These are phyloP conservation scores for button mushroom (Agaricus bisporus) DNA, from an alignment of 768 basidiomycete species.

Conservation along the genomic window DNA sequence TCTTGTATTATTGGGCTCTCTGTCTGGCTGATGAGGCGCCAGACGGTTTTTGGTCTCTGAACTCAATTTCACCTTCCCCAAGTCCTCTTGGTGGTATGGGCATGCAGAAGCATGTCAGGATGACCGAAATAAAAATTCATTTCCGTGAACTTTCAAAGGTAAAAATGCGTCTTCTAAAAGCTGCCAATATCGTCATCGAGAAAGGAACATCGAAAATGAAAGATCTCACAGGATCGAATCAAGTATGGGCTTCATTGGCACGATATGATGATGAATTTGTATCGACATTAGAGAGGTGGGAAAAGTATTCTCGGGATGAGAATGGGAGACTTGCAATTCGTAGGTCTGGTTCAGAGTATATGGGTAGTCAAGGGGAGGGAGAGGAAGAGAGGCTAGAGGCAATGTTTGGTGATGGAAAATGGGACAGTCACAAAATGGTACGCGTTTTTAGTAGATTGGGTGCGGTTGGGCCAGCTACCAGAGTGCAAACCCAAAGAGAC, in stretches of 20 bases:
- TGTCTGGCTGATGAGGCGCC: conserved; percentile 54
- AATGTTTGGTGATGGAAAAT: conserved; percentile 47
- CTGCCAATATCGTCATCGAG: conserved; percentile 44
- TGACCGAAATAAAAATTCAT: conserved; percentile 53
- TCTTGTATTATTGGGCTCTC: conserved; percentile 73
- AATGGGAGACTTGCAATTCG: conserved; percentile 27
- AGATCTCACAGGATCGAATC: conserved; percentile 23
- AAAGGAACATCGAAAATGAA: conserved; percentile 15
- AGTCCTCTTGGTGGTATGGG: not conserved
- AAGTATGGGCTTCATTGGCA: conserved; percentile 71
- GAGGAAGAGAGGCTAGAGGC: conserved; percentile 28
- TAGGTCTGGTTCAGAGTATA: conserved; percentile 22
- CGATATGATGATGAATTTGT: conserved; percentile 74
- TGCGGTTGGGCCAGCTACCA: conserved; percentile 22
- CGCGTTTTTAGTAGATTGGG: conserved; percentile 64
- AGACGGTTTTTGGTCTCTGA: conserved; percentile 37
- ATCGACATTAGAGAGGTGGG: conserved; percentile 55
- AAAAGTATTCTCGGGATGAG: conserved; percentile 43
- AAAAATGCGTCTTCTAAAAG: conserved; percentile 47
- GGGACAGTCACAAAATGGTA: conserved; percentile 80
- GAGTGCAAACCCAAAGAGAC: conserved; percentile 24
- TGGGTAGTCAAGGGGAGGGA: conserved; percentile 11
- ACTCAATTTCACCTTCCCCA: conserved; percentile 12
- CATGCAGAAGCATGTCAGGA: conserved; percentile 39
- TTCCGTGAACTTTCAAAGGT: conserved; percentile 51